Evolutionary conservation across 345 rosid species (phyloP).

Genomic region (Brassica napus): Da-Ae NC_063440.1:13262501-13263000

Average conservation of each 20-base stretch:
- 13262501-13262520: too few relatives aligned
- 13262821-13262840: conserved; percentile 49
- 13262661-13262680: conserved; percentile 5
- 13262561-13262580: background rate
- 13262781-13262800: conserved; percentile 40
- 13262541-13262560: background rate
- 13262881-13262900: conserved; percentile 78
- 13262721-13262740: background rate
- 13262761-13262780: conserved; percentile 42
- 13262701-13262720: background rate
- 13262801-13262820: conserved; percentile 34
- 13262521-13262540: too few relatives aligned
- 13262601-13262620: background rate
- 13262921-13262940: conserved; percentile 74
- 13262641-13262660: conserved; percentile 11
- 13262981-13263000: conserved; percentile 56
- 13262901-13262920: conserved; percentile 82
- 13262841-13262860: conserved; percentile 58
- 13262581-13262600: background rate
- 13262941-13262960: conserved; percentile 66
- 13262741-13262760: conserved; percentile 50
- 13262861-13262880: conserved; percentile 73
- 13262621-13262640: background rate
- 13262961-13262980: conserved; percentile 63
- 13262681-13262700: conserved; percentile 7